These are phyloP conservation scores for Globisporangium heterothallicum DNA, from an alignment of 352 stramenopile species.

Conservation along the genomic window DNA sequence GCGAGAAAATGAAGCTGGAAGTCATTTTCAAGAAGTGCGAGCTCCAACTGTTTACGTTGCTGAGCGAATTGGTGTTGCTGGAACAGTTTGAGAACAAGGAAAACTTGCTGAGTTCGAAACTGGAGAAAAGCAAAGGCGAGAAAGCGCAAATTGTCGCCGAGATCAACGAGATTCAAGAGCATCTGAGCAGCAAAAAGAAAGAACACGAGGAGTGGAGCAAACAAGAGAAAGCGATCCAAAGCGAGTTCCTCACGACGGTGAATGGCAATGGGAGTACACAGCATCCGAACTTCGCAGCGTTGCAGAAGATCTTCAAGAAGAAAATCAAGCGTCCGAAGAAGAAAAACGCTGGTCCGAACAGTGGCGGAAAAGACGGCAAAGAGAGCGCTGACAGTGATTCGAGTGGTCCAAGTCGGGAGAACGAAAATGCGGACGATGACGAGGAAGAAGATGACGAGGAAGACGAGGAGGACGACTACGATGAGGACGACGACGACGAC, in stretches of 20 bases:
- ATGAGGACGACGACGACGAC: slow-evolving; percentile 88
- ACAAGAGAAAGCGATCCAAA: slow-evolving; percentile 59
- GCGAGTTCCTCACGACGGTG: slow-evolving; percentile 62
- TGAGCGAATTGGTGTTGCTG: slow-evolving; percentile 83
- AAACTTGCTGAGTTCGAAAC: slow-evolving; percentile 78
- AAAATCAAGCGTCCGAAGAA: slow-evolving; percentile 92
- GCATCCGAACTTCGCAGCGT: slow-evolving; percentile 57
- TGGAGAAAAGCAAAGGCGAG: slow-evolving; percentile 79
- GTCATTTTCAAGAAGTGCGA: slow-evolving; percentile 88
- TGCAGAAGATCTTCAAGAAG: slow-evolving; percentile 90
- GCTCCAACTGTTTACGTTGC: slow-evolving; percentile 82
- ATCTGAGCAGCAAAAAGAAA: slow-evolving; percentile 64
- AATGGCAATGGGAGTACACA: slow-evolving; percentile 43
- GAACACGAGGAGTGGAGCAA: slow-evolving; percentile 76
- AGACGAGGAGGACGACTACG: slow-evolving; percentile 64
- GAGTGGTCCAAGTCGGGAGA: slow-evolving; percentile 33
- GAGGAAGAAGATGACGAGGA: slow-evolving; percentile 73
- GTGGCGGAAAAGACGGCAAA: slow-evolving; percentile 27
- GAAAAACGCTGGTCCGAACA: slow-evolving; percentile 16
- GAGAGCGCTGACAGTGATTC: slow-evolving; percentile 28
- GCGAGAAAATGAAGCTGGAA: slow-evolving; percentile 82
- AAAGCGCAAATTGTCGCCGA: slow-evolving; percentile 82
- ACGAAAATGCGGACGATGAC: slow-evolving; percentile 61
- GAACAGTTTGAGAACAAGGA: slow-evolving; percentile 91
- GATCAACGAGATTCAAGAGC: slow-evolving; percentile 71